These are phyloP conservation scores for Omphalea diandra DNA, from an alignment of 441 rosid species.

Conservation along the genomic window DNA sequence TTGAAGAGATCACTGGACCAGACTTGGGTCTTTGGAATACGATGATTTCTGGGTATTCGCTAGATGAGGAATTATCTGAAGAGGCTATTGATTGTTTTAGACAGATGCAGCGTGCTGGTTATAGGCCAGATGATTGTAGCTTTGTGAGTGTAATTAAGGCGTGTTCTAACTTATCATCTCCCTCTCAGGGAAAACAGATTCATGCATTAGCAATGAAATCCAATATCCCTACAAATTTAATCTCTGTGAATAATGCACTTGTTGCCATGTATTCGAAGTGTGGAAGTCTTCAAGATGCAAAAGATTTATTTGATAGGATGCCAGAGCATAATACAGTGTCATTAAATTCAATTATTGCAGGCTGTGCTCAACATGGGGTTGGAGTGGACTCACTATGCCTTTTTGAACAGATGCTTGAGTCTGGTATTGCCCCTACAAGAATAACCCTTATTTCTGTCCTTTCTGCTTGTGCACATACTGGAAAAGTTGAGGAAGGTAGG, in stretches of 20 bases:
- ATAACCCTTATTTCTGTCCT: slow-evolving; percentile 83
- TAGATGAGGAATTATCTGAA: slow-evolving; percentile 57
- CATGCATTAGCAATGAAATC: slow-evolving; percentile 68
- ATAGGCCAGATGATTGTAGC: slow-evolving; percentile 76
- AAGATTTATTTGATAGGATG: slow-evolving; percentile 66
- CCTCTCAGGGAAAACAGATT: slow-evolving; percentile 75
- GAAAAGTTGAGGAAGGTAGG: slow-evolving; percentile 63
- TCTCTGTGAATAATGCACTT: slow-evolving; percentile 67
- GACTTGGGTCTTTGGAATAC: slow-evolving; percentile 95
- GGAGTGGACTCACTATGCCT: slow-evolving; percentile 55
- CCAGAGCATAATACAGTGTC: slow-evolving; percentile 58
- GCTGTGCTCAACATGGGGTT: slow-evolving; percentile 74
- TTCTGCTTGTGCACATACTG: slow-evolving; percentile 81
- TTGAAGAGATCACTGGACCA: slow-evolving; percentile 52
- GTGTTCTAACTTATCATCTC: slow-evolving; percentile 69
- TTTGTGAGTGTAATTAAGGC: slow-evolving; percentile 72
- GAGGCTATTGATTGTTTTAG: slow-evolving; percentile 66
- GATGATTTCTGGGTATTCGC: slow-evolving; percentile 77
- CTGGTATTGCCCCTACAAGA: slow-evolving; percentile 51
- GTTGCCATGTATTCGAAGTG: slow-evolving; percentile 73
- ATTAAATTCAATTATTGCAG: slow-evolving; percentile 73
- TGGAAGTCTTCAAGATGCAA: slow-evolving; percentile 65
- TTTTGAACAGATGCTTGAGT: slow-evolving; percentile 59
- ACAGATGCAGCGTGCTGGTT: slow-evolving; percentile 57
- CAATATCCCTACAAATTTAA: slow-evolving; percentile 56